These are phyloP conservation scores for Chlorella sp. DNA, from an alignment of 139 green algal genomes.

Conservation along the genomic window DNA sequence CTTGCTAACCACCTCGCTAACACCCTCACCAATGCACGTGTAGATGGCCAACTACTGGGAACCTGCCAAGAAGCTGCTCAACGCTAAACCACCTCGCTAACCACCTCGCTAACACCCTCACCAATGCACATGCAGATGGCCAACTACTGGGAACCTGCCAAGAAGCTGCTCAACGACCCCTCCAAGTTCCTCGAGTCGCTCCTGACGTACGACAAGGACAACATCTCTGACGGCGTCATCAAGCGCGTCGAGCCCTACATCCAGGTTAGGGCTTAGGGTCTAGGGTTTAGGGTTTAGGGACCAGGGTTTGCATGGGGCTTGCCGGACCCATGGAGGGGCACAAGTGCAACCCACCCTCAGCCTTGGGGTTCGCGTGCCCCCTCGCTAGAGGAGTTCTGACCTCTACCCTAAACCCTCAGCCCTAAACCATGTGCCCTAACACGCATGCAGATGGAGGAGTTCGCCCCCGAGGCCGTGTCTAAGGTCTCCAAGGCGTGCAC, in stretches of 20 bases:
- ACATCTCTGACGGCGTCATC: constrained; percentile 63
- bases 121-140: constrained; percentile 33
- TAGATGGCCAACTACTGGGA: constrained; percentile 77
- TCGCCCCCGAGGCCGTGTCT: constrained; percentile 60
- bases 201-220: constrained; percentile 77
- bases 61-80: constrained; percentile 57
- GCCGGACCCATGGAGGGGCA: too few relatives aligned
- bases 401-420: not conserved
- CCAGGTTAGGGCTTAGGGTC: too few relatives aligned
- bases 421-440: too few relatives aligned
- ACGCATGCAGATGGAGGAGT: constrained; percentile 60
- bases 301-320: too few relatives aligned
- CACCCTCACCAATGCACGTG: not conserved
- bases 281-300: too few relatives aligned
- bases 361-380: too few relatives aligned
- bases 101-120: not conserved
- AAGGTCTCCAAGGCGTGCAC: constrained; percentile 83
- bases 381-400: too few relatives aligned
- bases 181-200: constrained; percentile 71
- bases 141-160: constrained; percentile 68
- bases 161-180: constrained; percentile 68
- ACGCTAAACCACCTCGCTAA: too few relatives aligned
- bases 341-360: too few relatives aligned
- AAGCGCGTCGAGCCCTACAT: constrained; percentile 49
- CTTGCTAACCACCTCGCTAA: too few relatives aligned